Evolutionary conservation across 805 yeast species (phyloP), one percentile per base, ranked within the genome.

Genomic region (Torulaspora delbrueckii): DNA sequence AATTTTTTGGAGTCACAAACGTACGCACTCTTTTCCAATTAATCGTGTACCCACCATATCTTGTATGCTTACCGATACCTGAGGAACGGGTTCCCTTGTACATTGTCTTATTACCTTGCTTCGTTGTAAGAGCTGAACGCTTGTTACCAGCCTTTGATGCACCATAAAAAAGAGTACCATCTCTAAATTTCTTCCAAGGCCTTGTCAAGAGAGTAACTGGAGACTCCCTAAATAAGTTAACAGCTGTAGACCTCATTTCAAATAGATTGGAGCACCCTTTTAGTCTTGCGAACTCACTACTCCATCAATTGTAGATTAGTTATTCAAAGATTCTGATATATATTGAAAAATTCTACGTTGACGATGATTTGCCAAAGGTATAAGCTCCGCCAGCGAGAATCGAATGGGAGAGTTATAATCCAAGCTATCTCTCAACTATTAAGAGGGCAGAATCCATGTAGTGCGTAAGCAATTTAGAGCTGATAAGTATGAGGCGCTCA

Each of bases 1-100:
- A 63, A 59, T 61, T 58, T 8, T 58, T 56, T 12, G 99, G 99
- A 8, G 81, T 88, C 2, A 86, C 96, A 67, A 82, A 93, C 0
- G 98, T 88, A 58, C 96, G 77, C 25, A 91, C 98, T 61, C 83
- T 88, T 37, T 69, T 67, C 87, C 95, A 91, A 69, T 86, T 77
- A 50, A 93, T 77, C 5, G 78, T 71, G 66, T 88, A 93, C 18
- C 78, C 76, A 43, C 96, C 97, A 50, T 73, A 75, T 28, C 74
- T 72, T 43, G 93, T 84, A 61, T 83, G 79, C 43, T 73, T 74
- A 63, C 99, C 99, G 51, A 88, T 79, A 66, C 97, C 97, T 3
- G 95, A 78, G 4, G 99, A 86, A 47, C 97, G 79, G 18, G 98
- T 93, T 73, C 99, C 99, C 67, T 93, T 93, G 71, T 93, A 93